phyloP scores from a whole-genome alignment of 2,329 filamentous ascomycete species.

The Diaporthe citriasiana region DNA sequence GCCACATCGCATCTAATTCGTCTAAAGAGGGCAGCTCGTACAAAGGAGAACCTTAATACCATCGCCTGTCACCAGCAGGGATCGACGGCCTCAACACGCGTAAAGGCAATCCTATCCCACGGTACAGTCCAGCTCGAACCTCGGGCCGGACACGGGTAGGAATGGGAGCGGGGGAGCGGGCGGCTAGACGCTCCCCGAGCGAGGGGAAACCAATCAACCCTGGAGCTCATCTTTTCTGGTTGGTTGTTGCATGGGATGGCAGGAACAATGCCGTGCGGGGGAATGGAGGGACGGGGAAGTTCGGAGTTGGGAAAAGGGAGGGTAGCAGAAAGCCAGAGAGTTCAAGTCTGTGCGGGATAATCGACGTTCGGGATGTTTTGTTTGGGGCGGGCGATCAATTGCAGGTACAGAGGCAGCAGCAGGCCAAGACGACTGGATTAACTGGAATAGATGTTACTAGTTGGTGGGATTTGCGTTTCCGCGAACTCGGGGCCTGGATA shows the following conservation, averaged over 20 bases:
- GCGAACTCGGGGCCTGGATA: not conserved
- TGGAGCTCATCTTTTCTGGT: not conserved
- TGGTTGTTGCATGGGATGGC: not conserved
- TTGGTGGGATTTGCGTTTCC: not conserved
- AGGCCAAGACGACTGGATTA: no score
- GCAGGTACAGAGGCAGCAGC: not conserved
- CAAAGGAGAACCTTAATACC: not conserved
- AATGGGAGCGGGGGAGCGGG: not conserved
- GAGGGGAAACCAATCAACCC: not conserved
- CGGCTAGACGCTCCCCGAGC: not conserved
- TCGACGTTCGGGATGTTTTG: constrained; percentile 11
- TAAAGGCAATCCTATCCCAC: not conserved
- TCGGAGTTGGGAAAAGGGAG: not conserved
- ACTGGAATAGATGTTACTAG: no score
- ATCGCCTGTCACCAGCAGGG: not conserved
- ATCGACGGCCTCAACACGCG: no score
- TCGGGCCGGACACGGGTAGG: not conserved
- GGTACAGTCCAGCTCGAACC: not conserved
- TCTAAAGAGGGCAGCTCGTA: not conserved
- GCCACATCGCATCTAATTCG: not conserved
- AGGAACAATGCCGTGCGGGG: not conserved
- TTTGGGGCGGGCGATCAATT: not conserved
- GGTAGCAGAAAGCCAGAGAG: not conserved
- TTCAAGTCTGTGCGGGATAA: not conserved
- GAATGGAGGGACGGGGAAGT: not conserved